Percentiles rank a stretch among this genome's conserved stretches.
Evolutionary conservation across 2,329 filamentous ascomycete genomes (phyloP).

Genomic region (Hypocreales sp.): DNA sequence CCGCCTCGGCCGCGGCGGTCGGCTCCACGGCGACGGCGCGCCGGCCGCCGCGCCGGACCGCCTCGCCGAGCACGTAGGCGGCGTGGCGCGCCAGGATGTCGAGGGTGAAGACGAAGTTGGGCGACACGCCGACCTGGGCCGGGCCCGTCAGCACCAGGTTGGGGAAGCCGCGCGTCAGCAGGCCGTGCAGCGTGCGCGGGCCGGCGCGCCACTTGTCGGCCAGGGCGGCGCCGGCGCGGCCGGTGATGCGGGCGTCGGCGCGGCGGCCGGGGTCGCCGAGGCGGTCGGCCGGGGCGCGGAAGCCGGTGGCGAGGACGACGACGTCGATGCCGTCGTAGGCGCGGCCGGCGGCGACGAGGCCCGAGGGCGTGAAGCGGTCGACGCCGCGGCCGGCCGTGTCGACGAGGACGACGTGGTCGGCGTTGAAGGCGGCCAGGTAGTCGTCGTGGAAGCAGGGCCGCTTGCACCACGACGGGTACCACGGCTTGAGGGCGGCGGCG

Average conservation of each 20-base stretch:
- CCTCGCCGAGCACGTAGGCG: constrained; percentile 18
- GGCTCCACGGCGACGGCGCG: constrained; percentile 23
- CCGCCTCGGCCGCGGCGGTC: constrained; percentile 27
- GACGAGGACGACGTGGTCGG: constrained; percentile 39
- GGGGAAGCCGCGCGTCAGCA: constrained; percentile 31
- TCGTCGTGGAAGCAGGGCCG: constrained; percentile 45
- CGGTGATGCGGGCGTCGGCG: constrained; percentile 16
- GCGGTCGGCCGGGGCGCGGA: constrained; percentile 13
- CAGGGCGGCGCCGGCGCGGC: constrained; percentile 26
- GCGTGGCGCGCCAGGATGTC: constrained; percentile 23
- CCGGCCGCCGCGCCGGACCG: constrained; percentile 6
- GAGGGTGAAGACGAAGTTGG: constrained; percentile 21
- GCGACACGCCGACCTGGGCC: constrained; percentile 21
- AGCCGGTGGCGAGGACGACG: constrained; percentile 19
- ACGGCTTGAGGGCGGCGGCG: constrained; percentile 37
- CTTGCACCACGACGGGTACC: constrained; percentile 49
- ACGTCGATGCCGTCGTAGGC: constrained; percentile 31
- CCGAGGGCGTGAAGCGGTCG: constrained; percentile 24
- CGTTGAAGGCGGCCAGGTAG: constrained; percentile 44
- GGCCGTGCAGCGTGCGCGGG: constrained; percentile 35
- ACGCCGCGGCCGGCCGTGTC: constrained; percentile 42
- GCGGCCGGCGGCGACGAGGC: constrained; percentile 28
- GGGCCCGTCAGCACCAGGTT: constrained; percentile 35
- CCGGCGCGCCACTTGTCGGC: constrained; percentile 28
- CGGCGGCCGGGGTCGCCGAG: constrained; percentile 11